Base-by-base conservation (phyloP, 148 eudicot species). In the Rhododendron mucronatum region DNA sequence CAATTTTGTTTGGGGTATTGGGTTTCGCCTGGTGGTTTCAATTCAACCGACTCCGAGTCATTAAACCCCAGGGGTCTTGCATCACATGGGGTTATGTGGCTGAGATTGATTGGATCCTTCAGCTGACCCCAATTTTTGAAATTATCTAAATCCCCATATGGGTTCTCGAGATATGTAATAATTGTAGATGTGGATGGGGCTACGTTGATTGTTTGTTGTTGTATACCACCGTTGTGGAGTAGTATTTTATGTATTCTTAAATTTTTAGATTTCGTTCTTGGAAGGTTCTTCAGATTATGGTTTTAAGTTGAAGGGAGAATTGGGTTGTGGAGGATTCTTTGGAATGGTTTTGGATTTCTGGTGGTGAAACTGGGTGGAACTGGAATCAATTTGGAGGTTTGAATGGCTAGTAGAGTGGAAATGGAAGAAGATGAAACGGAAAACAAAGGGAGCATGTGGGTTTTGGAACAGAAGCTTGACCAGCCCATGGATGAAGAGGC, bases 401-500 rank as follows among this genome's bases (percentile, higher is more conserved):
- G 78, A 23, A 92, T 93, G 95, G 93, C 87, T 48, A 90, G 91
- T 85, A 82, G 67, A 57, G 83, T 63, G 84, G 92, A 84, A 67
- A 73, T 84, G 82, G 92, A 88, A 82, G 95, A 88, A n/a, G 73
- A 67, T 82, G 92, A 81, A 5, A 88, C 80, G 80, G 92, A 87
- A 51, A 87, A 86, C 33, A 92, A 83, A 87, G 98, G 98, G 33
- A 89, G 96, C 87, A 94, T 95, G 95, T 97, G 98, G 98, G 98
- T 61, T 87, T 91, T 97, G 93, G 98, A 94, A 39, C 98, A 94
- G 88, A 95, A 90, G 91, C 95, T 97, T 87, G 98, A 95, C 87
- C 98, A 94, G 88, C 93, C 96, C 83, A 93, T 94, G 98, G 98
- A 96, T 89, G 98, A 94, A 88, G 98, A 96, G 87, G 98, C 98